Base-by-base conservation (phyloP, 2,329 filamentous ascomycete genomes). In the Cadophora gregata region DNA sequence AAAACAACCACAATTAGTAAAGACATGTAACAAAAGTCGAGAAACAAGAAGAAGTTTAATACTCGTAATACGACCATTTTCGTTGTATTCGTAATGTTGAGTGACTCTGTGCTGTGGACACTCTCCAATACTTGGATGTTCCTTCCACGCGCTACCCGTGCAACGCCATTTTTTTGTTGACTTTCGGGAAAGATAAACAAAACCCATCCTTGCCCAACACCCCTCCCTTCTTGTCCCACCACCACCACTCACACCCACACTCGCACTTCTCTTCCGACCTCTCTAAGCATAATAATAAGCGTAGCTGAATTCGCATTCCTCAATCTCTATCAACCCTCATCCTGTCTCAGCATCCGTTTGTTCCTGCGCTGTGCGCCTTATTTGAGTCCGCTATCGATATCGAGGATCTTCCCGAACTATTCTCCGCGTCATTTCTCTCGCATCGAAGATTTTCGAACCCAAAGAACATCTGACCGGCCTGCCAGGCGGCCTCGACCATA, bases 311-410 rank as follows among this genome's bases (percentile, higher is more conserved):
- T 69, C 42, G 59, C 53, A 70, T 68, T 68, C 62, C 64, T 70
- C 67, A 58, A 61, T 68, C 58, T 47, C 51, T 62, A 59, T 55
- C 50, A 61, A 58, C 68, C 66, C 42, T 68, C 60, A 64, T 69
- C 66, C 45, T 48, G 16, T 59, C 56, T 62, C 60, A 55, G 29
- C 25, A 65, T 63, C 55, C 56, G 29, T 56, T 61, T 51, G 51
- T 63, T 59, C 47, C 51, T 66, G 72, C 72, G 69, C 71, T 71
- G 71, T 61, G 72, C 70, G 72, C 70, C 50, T 66, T 63, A 62
- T 68, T 60, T 48, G 51, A 67, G 45, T 55, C 62, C 24, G 62
- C 60, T 59, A 67, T 66, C 66, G 64, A 65, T 66, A 69, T 66
- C 62, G 29, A 42, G 36, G 38, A 67, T 45, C 38, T 47, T 48